A percentile compares a stretch with the other conserved stretches of the same genome.
These are phyloP conservation scores for Trichophyton verrucosum DNA, from an alignment of 2,329 filamentous ascomycete genomes.

Conservation along the genomic window DNA sequence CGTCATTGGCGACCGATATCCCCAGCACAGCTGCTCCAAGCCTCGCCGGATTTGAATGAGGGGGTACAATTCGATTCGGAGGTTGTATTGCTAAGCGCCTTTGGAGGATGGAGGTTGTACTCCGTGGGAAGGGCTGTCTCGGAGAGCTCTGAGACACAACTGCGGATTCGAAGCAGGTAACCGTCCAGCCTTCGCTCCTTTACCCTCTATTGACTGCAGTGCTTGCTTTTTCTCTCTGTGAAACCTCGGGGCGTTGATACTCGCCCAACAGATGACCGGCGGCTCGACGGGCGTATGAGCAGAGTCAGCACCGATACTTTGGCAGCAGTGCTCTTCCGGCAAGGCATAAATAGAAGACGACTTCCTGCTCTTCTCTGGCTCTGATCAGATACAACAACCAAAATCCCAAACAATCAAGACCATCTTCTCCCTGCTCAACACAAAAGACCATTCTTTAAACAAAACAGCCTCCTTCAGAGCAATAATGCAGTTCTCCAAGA, in stretches of 20 bases:
- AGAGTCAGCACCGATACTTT: neutral
- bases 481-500: neutral
- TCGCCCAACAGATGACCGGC: neutral
- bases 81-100: neutral
- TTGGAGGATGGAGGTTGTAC: neutral
- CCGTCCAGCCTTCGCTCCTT: neutral
- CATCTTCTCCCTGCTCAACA: neutral
- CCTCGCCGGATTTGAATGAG: neutral
- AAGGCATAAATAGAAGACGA: neutral
- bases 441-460: too few relatives aligned
- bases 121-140: neutral
- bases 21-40: neutral
- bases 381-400: neutral
- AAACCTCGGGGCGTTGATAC: neutral
- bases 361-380: neutral
- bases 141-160: neutral
- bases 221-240: conserved; percentile 1
- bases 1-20: neutral
- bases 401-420: neutral
- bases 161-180: neutral
- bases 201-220: neutral
- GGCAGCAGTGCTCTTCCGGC: neutral
- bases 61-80: neutral
- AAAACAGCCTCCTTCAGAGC: neutral
- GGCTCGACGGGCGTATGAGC: neutral